Conservation (phyloP, 2,329 filamentous ascomycete genomes). For the Dothidotthia symphoricarpi region DNA sequence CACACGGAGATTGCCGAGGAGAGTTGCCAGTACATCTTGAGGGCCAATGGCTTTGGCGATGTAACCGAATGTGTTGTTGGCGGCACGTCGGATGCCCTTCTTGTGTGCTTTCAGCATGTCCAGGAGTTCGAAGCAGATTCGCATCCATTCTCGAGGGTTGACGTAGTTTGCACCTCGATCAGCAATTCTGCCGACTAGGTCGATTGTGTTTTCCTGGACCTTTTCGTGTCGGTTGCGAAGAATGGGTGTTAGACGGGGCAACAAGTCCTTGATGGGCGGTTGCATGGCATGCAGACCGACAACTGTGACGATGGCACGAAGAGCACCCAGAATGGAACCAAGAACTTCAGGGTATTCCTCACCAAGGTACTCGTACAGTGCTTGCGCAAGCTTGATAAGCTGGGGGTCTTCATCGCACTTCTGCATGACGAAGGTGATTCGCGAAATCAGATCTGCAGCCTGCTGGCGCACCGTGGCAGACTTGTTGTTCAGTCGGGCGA, state of each 20-base stretch:
- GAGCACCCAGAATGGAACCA: conserved; percentile 89
- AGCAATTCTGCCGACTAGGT: conserved; percentile 94
- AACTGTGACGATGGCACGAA: conserved; percentile 94
- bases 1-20: conserved; percentile 94
- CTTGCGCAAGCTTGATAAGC: conserved; percentile 91
- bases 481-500: conserved; percentile 97
- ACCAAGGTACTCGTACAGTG: conserved; percentile 95
- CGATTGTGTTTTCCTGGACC: conserved; percentile 98
- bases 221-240: conserved; percentile 98
- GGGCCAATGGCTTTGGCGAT: conserved; percentile 99
- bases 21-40: conserved; percentile 91
- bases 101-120: conserved; percentile 99
- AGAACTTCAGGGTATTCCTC: conserved; percentile 98
- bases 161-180: conserved; percentile 95
- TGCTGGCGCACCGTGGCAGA: conserved; percentile 95
- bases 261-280: conserved; percentile 91
- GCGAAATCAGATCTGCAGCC: conserved; percentile 91
- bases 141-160: conserved; percentile 98
- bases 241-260: conserved; percentile 95
- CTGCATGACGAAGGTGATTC: conserved; percentile 98
- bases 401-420: conserved; percentile 95
- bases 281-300: conserved; percentile 99
- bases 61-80: conserved; percentile 99
- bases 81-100: conserved; percentile 95
- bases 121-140: conserved; percentile 96